These are phyloP conservation scores for Suhomyces tanzawaensis DNA, from an alignment of 805 yeast species.

Conservation along the genomic window DNA sequence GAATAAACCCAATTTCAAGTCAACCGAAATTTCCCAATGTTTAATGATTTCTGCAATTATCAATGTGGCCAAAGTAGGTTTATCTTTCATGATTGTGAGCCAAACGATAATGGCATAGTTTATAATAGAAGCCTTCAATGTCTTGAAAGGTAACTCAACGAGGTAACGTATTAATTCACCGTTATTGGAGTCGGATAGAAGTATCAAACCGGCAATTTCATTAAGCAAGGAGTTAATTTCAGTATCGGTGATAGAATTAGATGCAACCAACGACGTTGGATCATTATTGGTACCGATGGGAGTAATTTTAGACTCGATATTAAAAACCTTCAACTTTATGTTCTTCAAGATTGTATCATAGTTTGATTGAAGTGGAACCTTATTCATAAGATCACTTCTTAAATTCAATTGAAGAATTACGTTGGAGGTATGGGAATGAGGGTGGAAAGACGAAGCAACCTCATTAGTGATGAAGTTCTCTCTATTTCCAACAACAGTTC, in stretches of 20 bases:
- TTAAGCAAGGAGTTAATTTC: constrained; percentile 45
- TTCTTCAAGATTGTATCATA: constrained; percentile 27
- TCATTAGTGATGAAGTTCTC: constrained; percentile 44
- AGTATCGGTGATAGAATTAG: constrained; percentile 13
- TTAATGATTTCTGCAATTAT: constrained; percentile 66
- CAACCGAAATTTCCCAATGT: constrained; percentile 67
- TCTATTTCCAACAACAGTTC: constrained; percentile 57
- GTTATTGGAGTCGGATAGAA: constrained; percentile 34
- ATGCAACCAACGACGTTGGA: background rate
- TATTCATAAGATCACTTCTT: constrained; percentile 46
- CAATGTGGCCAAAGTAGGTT: constrained; percentile 54
- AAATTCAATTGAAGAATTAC: constrained; percentile 76
- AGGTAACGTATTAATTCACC: constrained; percentile 51
- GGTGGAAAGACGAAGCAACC: constrained; percentile 18
- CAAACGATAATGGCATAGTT: constrained; percentile 72
- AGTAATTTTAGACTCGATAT: constrained; percentile 9
- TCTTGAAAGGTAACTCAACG: constrained; percentile 68
- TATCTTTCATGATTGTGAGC: constrained; percentile 73
- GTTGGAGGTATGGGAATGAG: constrained; percentile 51
- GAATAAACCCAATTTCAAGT: constrained; percentile 61
- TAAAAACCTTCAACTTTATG: constrained; percentile 25
- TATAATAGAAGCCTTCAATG: constrained; percentile 59
- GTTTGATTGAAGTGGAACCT: constrained; percentile 24
- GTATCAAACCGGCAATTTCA: constrained; percentile 37
- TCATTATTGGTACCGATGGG: background rate